A percentile compares a stretch with the other conserved stretches of the same genome.
Evolutionary conservation across 2,329 filamentous ascomycete genomes (phyloP).

Genomic region (Biscogniauxia sp.): DNA sequence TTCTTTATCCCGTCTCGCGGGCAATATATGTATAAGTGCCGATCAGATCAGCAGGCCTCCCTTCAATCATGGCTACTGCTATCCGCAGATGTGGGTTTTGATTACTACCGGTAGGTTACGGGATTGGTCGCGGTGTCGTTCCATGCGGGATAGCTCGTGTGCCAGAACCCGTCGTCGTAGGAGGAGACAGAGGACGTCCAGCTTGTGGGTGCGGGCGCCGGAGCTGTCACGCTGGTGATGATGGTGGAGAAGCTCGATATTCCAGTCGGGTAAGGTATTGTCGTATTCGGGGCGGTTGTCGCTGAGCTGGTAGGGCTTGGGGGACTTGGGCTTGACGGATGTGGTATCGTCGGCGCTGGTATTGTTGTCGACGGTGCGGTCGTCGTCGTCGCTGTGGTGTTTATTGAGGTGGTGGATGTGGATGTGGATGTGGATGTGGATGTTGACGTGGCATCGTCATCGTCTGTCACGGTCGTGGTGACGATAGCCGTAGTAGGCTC

Average conservation of each 20-base stretch:
- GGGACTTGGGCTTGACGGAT: neutral
- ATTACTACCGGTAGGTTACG: neutral
- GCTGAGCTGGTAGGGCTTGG: too few species aligned
- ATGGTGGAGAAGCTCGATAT: neutral
- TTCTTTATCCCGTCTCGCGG: neutral
- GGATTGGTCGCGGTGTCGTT: neutral
- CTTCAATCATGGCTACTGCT: too few species aligned
- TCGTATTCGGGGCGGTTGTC: neutral
- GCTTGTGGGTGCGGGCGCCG: neutral
- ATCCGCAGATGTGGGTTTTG: neutral
- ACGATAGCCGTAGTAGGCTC: slow-evolving; percentile 20
- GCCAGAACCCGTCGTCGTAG: neutral
- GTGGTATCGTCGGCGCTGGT: neutral
- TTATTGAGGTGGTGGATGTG: too few species aligned
- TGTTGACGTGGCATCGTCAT: slow-evolving; percentile 9
- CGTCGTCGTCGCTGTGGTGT: too few species aligned
- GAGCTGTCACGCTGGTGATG: neutral
- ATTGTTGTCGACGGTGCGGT: neutral
- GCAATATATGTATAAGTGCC: neutral
- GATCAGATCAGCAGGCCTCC: too few species aligned
- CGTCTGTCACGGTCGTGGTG: slow-evolving; percentile 18
- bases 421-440: slow-evolving; percentile 3
- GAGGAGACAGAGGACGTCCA: neutral
- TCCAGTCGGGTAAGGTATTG: neutral
- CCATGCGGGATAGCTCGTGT: neutral